A percentile compares a stretch with the other conserved stretches of the same genome.
Conservation (phyloP, 805 yeast species). For the Yarrowia alimentaria region DNA sequence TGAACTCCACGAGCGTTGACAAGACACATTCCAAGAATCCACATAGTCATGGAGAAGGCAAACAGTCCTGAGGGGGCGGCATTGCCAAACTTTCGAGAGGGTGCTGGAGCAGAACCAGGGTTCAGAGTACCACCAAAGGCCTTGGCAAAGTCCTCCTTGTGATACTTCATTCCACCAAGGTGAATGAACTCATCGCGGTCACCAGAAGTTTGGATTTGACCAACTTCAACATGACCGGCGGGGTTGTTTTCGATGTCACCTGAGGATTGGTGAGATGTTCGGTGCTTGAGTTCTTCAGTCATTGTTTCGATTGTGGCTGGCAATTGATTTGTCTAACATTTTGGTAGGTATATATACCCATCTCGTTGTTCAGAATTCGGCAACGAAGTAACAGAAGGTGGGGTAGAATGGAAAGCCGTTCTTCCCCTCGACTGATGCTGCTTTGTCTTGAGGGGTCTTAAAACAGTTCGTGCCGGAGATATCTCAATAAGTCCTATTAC, state of each 20-base stretch:
- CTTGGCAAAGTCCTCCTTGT: slow-evolving; percentile 54
- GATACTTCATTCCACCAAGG: slow-evolving; percentile 64
- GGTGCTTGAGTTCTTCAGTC: not conserved
- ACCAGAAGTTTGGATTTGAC: slow-evolving; percentile 41
- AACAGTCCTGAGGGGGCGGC: slow-evolving; percentile 62
- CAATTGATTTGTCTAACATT: too few relatives aligned
- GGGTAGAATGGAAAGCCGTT: too few relatives aligned
- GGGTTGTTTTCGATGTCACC: slow-evolving; percentile 17
- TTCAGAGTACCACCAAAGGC: slow-evolving; percentile 48
- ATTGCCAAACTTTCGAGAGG: slow-evolving; percentile 54
- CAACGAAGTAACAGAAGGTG: too few relatives aligned
- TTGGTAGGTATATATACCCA: too few relatives aligned
- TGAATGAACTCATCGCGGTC: slow-evolving; percentile 59
- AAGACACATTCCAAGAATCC: slow-evolving; percentile 54
- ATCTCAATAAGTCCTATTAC: too few relatives aligned
- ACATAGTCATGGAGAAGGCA: slow-evolving; percentile 60
- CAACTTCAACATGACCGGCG: slow-evolving; percentile 9
- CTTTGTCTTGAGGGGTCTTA: too few relatives aligned
- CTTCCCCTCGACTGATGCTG: too few relatives aligned
- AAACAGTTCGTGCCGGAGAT: too few relatives aligned
- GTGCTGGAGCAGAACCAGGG: slow-evolving; percentile 32
- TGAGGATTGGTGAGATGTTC: not conserved
- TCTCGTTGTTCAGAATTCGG: too few relatives aligned
- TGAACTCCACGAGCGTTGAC: slow-evolving; percentile 56
- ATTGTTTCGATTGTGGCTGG: too few relatives aligned